phyloP scores from a whole-genome alignment of 2,329 filamentous ascomycete genomes.

The Talaromyces sp. region DNA sequence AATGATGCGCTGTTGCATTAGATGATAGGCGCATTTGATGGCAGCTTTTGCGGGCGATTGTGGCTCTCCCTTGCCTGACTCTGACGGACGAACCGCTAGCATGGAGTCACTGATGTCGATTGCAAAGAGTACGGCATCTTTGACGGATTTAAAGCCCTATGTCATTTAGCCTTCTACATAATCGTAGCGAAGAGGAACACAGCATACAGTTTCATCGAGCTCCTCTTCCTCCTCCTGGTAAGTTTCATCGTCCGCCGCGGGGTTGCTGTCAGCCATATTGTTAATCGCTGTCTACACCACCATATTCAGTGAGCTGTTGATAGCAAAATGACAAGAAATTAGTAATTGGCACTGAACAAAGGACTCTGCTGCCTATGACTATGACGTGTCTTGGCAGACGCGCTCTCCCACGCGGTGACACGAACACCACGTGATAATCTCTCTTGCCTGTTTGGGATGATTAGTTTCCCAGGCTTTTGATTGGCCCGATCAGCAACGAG shows the following conservation, averaged over 20 bases:
- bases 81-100: constrained; percentile 64
- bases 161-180: neutral
- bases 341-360: neutral
- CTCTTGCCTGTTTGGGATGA: constrained; percentile 21
- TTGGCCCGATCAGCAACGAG: constrained; percentile 25
- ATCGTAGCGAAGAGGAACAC: constrained; percentile 2
- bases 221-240: constrained; percentile 49
- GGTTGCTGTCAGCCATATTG: constrained; percentile 38
- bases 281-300: neutral
- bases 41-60: constrained; percentile 80
- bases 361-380: constrained; percentile 20
- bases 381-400: constrained; percentile 14
- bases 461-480: constrained; percentile 28
- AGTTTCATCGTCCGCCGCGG: constrained; percentile 38
- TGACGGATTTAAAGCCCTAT: constrained; percentile 83
- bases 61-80: constrained; percentile 67
- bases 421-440: constrained; percentile 33
- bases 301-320: neutral
- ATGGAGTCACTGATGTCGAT: constrained; percentile 90
- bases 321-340: neutral
- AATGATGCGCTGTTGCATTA: constrained; percentile 99
- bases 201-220: constrained; percentile 42
- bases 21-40: constrained; percentile 85
- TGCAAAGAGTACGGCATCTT: constrained; percentile 96
- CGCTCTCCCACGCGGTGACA: constrained; percentile 28